These are phyloP conservation scores for Naegleria gruberi DNA, from an alignment of 208 protist genomes.

Conservation along the genomic window DNA sequence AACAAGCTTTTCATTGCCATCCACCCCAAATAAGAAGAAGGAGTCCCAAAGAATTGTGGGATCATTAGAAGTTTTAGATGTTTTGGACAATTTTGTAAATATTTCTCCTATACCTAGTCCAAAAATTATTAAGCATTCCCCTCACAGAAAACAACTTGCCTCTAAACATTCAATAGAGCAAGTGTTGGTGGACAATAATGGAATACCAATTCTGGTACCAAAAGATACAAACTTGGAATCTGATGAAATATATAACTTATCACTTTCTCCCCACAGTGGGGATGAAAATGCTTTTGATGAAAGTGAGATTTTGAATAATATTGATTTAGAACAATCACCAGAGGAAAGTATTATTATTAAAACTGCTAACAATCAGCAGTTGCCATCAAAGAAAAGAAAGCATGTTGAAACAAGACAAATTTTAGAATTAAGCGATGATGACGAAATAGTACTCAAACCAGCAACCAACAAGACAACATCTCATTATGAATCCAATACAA, in stretches of 20 bases:
- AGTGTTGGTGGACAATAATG: neutral
- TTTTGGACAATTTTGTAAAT: neutral
- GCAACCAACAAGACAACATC: too few species aligned
- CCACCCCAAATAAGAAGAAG: too few species aligned
- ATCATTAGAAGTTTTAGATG: neutral
- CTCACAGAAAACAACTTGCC: too few species aligned
- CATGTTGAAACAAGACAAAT: neutral
- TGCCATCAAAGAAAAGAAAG: neutral
- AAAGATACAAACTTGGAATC: neutral
- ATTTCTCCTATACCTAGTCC: neutral
- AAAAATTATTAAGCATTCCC: neutral
- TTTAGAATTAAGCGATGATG: neutral
- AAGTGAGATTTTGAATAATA: neutral
- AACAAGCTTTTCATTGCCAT: too few species aligned
- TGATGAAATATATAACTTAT: neutral
- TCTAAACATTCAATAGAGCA: neutral
- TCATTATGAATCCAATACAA: neutral
- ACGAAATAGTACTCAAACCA: too few species aligned
- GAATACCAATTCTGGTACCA: neutral
- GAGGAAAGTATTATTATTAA: neutral
- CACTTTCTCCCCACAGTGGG: neutral
- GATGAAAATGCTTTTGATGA: neutral
- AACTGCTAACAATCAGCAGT: neutral
- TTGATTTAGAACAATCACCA: neutral
- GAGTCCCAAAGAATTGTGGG: too few species aligned